Percentiles rank a stretch among this genome's conserved stretches.
These are phyloP conservation scores for Scortechinia acanthostroma DNA, from an alignment of 2,329 filamentous ascomycete genomes.

Conservation along the genomic window DNA sequence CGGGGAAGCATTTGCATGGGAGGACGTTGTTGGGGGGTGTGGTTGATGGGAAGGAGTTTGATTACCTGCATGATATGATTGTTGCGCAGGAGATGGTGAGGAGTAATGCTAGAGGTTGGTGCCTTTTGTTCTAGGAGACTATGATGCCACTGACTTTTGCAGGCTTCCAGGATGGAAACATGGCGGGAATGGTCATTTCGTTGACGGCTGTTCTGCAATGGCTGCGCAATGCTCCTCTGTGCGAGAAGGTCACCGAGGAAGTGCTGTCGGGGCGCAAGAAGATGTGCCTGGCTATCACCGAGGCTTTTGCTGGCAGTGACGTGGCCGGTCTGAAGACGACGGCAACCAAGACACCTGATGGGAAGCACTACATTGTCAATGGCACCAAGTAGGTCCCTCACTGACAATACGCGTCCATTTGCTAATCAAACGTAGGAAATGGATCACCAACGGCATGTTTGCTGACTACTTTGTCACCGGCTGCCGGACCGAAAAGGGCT, in stretches of 20 bases:
- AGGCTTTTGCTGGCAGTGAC: constrained; percentile 80
- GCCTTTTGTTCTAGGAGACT: background rate
- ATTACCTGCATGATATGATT: constrained; percentile 81
- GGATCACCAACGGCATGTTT: constrained; percentile 78
- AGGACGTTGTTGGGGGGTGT: constrained; percentile 61
- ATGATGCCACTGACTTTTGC: background rate
- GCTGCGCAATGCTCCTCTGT: constrained; percentile 59
- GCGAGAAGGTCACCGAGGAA: constrained; percentile 62
- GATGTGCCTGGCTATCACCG: constrained; percentile 80
- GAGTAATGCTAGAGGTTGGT: constrained; percentile 56
- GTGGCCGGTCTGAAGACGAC: constrained; percentile 76
- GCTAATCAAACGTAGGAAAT: constrained; percentile 83
- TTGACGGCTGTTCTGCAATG: constrained; percentile 76
- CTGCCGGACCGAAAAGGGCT: constrained; percentile 72
- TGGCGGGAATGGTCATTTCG: constrained; percentile 80
- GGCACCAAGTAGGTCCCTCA: constrained; percentile 23
- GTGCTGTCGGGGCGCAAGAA: constrained; percentile 77
- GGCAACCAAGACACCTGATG: constrained; percentile 68
- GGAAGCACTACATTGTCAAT: constrained; percentile 59
- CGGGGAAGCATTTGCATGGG: constrained; percentile 74
- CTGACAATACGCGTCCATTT: constrained; percentile 64
- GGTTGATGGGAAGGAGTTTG: constrained; percentile 73
- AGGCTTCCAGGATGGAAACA: constrained; percentile 73
- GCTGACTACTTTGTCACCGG: constrained; percentile 78
- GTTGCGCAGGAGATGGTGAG: constrained; percentile 67